Evolutionary conservation across 257 asterid species (phyloP).

Genomic region (Fraxinus quadrangulata): DNA sequence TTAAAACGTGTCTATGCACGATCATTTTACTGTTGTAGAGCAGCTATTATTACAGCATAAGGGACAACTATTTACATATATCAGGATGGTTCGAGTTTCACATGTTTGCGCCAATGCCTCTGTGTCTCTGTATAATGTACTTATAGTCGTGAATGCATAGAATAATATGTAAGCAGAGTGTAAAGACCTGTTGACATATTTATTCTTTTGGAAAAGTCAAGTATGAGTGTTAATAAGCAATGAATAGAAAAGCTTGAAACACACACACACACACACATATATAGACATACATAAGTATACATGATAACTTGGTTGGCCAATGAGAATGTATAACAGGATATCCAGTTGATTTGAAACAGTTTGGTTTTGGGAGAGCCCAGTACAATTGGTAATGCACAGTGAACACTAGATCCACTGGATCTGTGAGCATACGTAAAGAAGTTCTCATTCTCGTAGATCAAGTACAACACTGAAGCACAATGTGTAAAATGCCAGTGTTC

Average conservation of each 20-base stretch:
- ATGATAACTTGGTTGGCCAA: background rate
- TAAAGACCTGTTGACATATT: conserved; percentile 1
- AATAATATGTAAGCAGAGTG: conserved; percentile 1
- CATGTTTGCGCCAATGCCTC: conserved; percentile 23
- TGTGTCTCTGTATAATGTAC: background rate
- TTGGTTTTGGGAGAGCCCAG: background rate
- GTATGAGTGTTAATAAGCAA: background rate
- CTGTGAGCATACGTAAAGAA: background rate
- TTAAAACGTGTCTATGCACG: background rate
- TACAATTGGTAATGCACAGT: conserved; percentile 1
- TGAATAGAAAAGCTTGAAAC: background rate
- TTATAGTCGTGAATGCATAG: background rate
- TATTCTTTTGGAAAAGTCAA: background rate
- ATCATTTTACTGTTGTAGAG: background rate
- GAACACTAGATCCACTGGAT: conserved; percentile 14
- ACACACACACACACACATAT: too few species aligned
- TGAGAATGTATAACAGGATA: background rate
- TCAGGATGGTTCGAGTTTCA: background rate
- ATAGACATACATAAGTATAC: background rate
- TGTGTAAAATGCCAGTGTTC: background rate
- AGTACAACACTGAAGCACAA: background rate
- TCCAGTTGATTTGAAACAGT: conserved; percentile 6
- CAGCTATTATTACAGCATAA: conserved; percentile 4
- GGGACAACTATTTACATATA: background rate
- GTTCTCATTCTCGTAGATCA: conserved; percentile 4